Evolutionary conservation across 495 filamentous ascomycete species (phyloP).

Genomic region (Massariosphaeria phaeospora): DNA sequence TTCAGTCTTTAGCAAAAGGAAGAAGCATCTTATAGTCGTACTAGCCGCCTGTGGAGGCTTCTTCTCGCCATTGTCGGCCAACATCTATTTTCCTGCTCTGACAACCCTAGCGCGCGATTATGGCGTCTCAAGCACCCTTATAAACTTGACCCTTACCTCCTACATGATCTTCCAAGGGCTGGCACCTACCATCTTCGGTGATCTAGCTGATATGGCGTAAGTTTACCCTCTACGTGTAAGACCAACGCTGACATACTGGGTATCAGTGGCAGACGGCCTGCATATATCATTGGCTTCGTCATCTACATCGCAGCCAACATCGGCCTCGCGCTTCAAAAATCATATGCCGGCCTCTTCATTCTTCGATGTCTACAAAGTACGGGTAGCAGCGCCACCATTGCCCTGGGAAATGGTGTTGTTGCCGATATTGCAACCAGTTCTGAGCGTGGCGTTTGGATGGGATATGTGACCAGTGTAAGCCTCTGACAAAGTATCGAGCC

Average conservation of each 20-base stretch:
- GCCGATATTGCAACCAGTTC: slow-evolving; percentile 39
- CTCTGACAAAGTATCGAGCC: no score
- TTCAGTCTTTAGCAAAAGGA: slow-evolving; percentile 52
- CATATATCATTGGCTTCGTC: slow-evolving; percentile 40
- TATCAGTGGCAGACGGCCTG: slow-evolving; percentile 39
- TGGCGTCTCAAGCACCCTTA: slow-evolving; percentile 52
- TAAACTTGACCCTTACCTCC: slow-evolving; percentile 50
- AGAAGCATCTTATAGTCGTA: slow-evolving; percentile 58
- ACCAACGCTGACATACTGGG: neutral
- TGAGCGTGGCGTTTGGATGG: slow-evolving; percentile 42
- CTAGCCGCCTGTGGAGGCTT: slow-evolving; percentile 63
- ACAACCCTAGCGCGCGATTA: slow-evolving; percentile 53
- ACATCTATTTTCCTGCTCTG: slow-evolving; percentile 76
- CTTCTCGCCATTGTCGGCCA: slow-evolving; percentile 68
- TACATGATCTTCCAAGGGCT: slow-evolving; percentile 40
- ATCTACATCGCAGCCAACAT: slow-evolving; percentile 43
- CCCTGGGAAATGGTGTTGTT: slow-evolving; percentile 39
- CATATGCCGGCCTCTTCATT: slow-evolving; percentile 34
- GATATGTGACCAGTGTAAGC: slow-evolving; percentile 33
- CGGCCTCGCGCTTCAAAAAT: slow-evolving; percentile 41
- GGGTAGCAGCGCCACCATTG: slow-evolving; percentile 36
- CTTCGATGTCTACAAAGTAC: slow-evolving; percentile 35
- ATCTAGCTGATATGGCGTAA: slow-evolving; percentile 40
- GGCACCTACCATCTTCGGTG: slow-evolving; percentile 40
- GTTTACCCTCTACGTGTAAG: neutral